Base-by-base conservation (phyloP, 179 eudicot genomes). In the Beta macrorhiza region DNA sequence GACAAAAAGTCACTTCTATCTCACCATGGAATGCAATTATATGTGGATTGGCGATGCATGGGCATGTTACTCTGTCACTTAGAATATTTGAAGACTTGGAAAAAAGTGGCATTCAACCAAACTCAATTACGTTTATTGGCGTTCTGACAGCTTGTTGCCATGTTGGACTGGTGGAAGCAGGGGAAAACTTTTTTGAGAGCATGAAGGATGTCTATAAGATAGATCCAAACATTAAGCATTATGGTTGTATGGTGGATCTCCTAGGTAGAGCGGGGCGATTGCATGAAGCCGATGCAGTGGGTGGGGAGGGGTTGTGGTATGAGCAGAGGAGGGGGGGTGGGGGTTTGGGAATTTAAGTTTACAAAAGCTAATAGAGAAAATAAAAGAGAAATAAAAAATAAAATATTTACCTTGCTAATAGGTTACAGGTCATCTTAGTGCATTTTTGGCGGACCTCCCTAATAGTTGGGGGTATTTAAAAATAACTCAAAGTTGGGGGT, bases 11-110 rank as follows among this genome's bases (percentile, higher is more conserved):
- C 53, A 74, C 72, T n/a, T 87, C 94, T 1, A 83, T 91, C 56
- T 91, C 93, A 32, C 99, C 98, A 32, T 96, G 98, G 99, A 96
- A 96, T 81, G 96, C 98, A 7, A 89, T 94, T 22, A 90, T 96
- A 75, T 92, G 97, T 61, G 99, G 98, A 56, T 84, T 90, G 76
- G 98, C 99, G 61, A 90, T 92, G 89, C 99, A 96, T 44, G 99
- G 99, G 63, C 93, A 90, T 58, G 94, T 92, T 57, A 74, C 91
- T 52, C 74, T 88, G 73, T 91, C 96, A 78, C 88, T 96, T 22
- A 80, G 82, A 47, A 81, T 88, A 56, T 93, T 92, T 70, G 84
- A 88, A 19, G 89, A 91, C 44, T 83, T 96, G 81, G 91, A 89
- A 85, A 87, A 82, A 65, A 83, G 84, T 5, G 67, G 80, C 7